phyloP scores from a whole-genome alignment of 306 rosid species.

The Rosa lucieae region DNA sequence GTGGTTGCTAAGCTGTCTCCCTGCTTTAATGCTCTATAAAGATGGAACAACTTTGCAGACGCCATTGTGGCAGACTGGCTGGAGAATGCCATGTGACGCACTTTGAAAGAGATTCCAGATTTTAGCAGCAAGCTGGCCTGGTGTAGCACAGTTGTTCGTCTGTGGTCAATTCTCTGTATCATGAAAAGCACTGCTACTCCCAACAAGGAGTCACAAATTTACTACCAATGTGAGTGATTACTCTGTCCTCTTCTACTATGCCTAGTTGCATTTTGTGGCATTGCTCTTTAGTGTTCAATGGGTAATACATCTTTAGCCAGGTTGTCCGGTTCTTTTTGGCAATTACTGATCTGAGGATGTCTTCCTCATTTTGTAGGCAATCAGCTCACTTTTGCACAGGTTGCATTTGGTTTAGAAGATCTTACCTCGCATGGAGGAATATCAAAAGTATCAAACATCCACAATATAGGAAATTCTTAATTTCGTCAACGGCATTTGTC shows the following conservation, averaged over 20 bases:
- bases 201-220: background rate
- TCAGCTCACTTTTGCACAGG: background rate
- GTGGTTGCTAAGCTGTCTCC: conserved; percentile 5
- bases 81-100: background rate
- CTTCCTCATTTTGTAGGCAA: conserved; percentile 7
- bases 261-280: background rate
- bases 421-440: background rate
- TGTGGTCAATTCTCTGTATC: background rate
- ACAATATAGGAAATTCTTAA: background rate
- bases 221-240: background rate
- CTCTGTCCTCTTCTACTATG: background rate
- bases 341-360: background rate
- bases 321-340: background rate
- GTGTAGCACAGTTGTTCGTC: background rate
- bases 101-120: background rate
- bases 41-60: background rate
- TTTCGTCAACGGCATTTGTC: background rate
- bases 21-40: background rate
- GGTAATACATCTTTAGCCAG: background rate
- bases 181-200: background rate
- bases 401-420: conserved; percentile 1
- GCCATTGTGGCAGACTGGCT: background rate
- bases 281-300: background rate
- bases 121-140: background rate
- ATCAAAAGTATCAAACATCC: background rate